Percentiles rank a stretch among this genome's conserved stretches.
Evolutionary conservation across 1,139 yeast species (phyloP).

Genomic region (Yamadazyma pseudoaaseri): DNA sequence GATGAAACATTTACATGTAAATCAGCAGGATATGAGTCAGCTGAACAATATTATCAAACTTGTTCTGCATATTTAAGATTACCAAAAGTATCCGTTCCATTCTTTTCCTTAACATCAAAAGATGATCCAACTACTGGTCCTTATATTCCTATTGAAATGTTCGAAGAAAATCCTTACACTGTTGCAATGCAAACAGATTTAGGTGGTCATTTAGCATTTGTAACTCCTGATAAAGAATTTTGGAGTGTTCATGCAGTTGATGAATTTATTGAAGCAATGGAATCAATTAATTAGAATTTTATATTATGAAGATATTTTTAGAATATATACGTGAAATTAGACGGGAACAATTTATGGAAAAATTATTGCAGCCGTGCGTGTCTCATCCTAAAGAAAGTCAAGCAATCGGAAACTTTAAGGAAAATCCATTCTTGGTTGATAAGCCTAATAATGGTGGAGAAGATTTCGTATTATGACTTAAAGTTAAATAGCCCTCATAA

Average conservation of each 20-base stretch:
- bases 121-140: conserved; percentile 86
- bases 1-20: conserved; percentile 74
- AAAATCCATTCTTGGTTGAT: not conserved
- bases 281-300: conserved; percentile 58
- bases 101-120: conserved; percentile 62
- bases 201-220: conserved; percentile 64
- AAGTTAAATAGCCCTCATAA: conserved; percentile 50
- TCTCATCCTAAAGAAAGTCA: not conserved
- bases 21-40: conserved; percentile 67
- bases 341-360: no score
- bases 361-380: conserved; percentile 5
- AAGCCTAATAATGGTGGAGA: conserved; percentile 71
- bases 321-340: no score
- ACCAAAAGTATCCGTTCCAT: conserved; percentile 59
- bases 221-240: conserved; percentile 56
- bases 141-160: conserved; percentile 28
- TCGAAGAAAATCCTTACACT: conserved; percentile 30
- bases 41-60: conserved; percentile 68
- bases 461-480: conserved; percentile 49
- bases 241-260: conserved; percentile 74
- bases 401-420: not conserved
- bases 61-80: conserved; percentile 66
- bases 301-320: no score
- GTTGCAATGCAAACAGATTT: conserved; percentile 45
- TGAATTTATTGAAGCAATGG: conserved; percentile 57